These are phyloP conservation scores for Cicer bijugum DNA, from an alignment of 306 rosid species.

Conservation along the genomic window DNA sequence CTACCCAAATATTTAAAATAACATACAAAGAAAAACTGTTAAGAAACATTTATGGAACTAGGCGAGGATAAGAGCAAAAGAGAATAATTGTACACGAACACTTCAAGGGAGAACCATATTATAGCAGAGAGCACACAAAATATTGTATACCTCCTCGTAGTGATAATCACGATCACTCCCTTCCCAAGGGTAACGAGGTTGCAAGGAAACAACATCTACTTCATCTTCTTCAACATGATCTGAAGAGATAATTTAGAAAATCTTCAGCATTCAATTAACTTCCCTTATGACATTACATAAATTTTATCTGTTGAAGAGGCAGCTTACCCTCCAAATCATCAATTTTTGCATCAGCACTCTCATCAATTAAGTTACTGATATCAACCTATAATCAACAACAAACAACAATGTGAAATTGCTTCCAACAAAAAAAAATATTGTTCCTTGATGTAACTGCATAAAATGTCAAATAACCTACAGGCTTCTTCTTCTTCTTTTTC, in stretches of 20 bases:
- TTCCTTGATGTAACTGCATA: neutral
- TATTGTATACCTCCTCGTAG: constrained; percentile 72
- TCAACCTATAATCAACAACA: constrained; percentile 64
- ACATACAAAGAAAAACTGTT: constrained; percentile 1
- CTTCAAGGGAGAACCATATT: neutral
- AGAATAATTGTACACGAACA: neutral
- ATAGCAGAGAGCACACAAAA: constrained; percentile 11
- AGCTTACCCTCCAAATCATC: constrained; percentile 75
- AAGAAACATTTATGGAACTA: neutral
- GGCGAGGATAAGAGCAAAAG: constrained; percentile 13
- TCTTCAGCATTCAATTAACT: neutral
- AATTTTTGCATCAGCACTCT: constrained; percentile 53
- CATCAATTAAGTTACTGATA: constrained; percentile 63
- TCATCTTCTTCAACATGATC: constrained; percentile 70
- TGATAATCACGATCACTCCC: constrained; percentile 85
- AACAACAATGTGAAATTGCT: constrained; percentile 10
- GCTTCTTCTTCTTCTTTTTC: constrained; percentile 93
- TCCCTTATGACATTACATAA: neutral
- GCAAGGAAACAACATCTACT: constrained; percentile 52
- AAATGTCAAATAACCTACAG: constrained; percentile 50
- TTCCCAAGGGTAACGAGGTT: constrained; percentile 79
- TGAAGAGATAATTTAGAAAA: constrained; percentile 37
- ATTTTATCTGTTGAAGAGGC: neutral
- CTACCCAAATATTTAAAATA: neutral
- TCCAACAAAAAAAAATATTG: constrained; percentile 11